Percentiles rank a stretch among this genome's conserved stretches.
Conservation (phyloP, 1,284 basidiomycete genomes). For the Leucoagaricus sp. region DNA sequence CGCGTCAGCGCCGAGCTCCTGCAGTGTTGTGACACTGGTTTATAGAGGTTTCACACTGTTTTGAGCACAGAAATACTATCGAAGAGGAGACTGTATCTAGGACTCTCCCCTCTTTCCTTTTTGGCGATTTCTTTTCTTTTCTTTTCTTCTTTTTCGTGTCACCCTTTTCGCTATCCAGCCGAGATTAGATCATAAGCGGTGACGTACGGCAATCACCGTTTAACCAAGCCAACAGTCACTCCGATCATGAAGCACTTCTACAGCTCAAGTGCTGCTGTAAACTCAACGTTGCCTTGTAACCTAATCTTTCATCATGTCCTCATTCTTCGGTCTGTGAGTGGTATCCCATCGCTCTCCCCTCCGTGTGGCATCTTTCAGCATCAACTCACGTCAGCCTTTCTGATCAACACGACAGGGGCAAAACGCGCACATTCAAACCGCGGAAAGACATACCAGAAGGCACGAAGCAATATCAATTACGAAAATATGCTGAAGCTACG, state of each 20-base stretch:
- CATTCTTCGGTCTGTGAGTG: slow-evolving; percentile 83
- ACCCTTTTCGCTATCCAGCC: not conserved
- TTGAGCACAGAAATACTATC: no score
- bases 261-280: slow-evolving; percentile 7
- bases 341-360: not conserved
- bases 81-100: no score
- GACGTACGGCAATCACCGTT: slow-evolving; percentile 20
- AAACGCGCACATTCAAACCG: slow-evolving; percentile 96
- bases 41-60: no score
- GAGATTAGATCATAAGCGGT: slow-evolving; percentile 1
- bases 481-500: slow-evolving; percentile 97
- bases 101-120: no score
- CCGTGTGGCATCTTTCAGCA: not conserved
- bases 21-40: no score
- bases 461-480: slow-evolving; percentile 95
- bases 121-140: no score
- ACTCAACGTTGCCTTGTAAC: not conserved
- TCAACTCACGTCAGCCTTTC: not conserved
- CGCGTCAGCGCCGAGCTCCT: no score
- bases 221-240: not conserved
- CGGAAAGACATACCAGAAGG: slow-evolving; percentile 94
- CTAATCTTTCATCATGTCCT: slow-evolving; percentile 56
- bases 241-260: not conserved
- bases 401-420: slow-evolving; percentile 53
- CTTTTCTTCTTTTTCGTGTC: no score